Evolutionary conservation across 176 grass and related monocot genomes (phyloP), one percentile per base, ranked within the genome.

Genomic region (Elaeis guineensis): DNA sequence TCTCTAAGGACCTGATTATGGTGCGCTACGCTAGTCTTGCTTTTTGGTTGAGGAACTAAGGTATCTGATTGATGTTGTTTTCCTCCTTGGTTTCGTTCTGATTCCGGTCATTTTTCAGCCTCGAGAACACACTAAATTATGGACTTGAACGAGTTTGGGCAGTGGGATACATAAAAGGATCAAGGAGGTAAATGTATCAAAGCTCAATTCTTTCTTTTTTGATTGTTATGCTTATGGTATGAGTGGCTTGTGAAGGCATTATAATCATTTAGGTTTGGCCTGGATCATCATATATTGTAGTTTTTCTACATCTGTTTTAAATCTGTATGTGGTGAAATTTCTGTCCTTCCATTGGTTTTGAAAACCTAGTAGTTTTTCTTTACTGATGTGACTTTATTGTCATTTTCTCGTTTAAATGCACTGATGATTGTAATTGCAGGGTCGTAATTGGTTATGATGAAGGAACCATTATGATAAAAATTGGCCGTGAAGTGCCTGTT

Each of bases 111-210:
- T 26, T 39, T 52, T 85, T 39, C 71, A 85, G 86, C 55, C 78
- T 85, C 64, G 86, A 89, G 74, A 84, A 89, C 50, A 85, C 86
- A 51, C 69, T 89, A 48, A 89, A 89, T 54, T 89, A 89, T 72
- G 86, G 86, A 63, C 80, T 89, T 66, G 86, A 89, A 64, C 74
- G 86, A 48, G 86, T 85, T 75, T 89, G 86, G 86, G 86, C 86
- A 8, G 69, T 89, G 14, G 81, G 86, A 22, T 89, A 81, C 21
- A 89, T 89, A 55, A 89, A 81, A 73, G 78, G 81, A 14, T 89
- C 86, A 64, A 74, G 80, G 66, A 89, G 86, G 86, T 89, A 69
- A 50, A 39, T 16, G 15, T 9, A 66, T n/a, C 22, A 25, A 9
- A 17, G 21, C 9, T 44, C 30, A 29, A 44, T 9, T 44, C 8